Base-by-base conservation (phyloP, 148 eudicot genomes). In the Spergularia marina region DNA sequence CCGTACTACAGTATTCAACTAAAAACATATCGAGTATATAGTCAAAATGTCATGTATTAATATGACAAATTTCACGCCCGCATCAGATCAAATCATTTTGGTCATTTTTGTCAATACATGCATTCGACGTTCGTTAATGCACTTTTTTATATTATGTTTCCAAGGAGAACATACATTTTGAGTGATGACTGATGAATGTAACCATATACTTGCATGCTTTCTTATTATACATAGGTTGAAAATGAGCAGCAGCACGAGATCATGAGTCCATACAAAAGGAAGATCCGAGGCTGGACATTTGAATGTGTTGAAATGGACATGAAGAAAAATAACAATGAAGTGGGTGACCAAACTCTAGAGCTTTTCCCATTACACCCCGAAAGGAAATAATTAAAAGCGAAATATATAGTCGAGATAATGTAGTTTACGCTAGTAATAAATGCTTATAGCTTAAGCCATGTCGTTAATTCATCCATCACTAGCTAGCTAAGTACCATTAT, bases 321-420 rank as follows among this genome's bases (percentile, higher is more conserved):
- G 60, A 80, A 68, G 62, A 49, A 56, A 49, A 17, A 56, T 55
- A 11, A 70, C 36, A 41, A 65, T 34, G 80, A 83, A 44, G 89
- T 71, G 51, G 90, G 77, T 74, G 83, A 86, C 74, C 86, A 84
- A 76, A 94, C 97, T 71, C 89, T 94, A 41, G 86, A 93, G 81
- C 92, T 93, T 69, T 93, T 93, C 82, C 98, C 98, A 66, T 81
- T 93, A 68, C 96, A 87, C 74, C 98, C 98, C 1, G 98, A 93
- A 85, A 78, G 88, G 65, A 82, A 82, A 89, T 87, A 77, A 84
- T 74, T 47, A 76, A 53, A 6, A 44, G 4, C 8, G 49, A 44
- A 44, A 6, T 44, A 6, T 21, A 52, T 30, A 30, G 36, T 61
- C 57, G 6, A 7, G 55, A 20, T 4, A 23, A 36, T 64, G 13